Percentiles rank a stretch among this genome's conserved stretches.
These are phyloP conservation scores for Carex littledalei DNA, from an alignment of 176 grass and related monocot genomes.

Conservation along the genomic window DNA sequence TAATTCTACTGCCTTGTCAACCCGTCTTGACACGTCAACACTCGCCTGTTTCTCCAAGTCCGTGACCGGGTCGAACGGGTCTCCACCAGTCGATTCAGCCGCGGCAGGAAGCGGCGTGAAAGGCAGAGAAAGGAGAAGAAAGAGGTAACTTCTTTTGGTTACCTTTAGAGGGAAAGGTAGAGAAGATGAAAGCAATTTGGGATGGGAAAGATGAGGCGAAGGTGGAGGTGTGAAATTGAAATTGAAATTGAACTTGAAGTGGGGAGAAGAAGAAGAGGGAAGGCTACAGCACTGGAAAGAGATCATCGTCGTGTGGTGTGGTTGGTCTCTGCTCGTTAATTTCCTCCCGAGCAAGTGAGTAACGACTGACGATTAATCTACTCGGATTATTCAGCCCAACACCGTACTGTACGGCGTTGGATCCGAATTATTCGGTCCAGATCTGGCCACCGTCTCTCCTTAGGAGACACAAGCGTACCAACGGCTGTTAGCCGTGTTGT, in stretches of 20 bases:
- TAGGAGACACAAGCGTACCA: too few relatives aligned
- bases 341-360: not conserved
- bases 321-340: not conserved
- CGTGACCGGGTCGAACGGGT: constrained; percentile 49
- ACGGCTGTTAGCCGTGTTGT: not conserved
- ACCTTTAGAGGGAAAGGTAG: not conserved
- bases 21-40: constrained; percentile 40
- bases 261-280: not conserved
- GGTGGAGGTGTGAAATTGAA: constrained; percentile 8
- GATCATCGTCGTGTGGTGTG: constrained; percentile 24
- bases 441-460: not conserved
- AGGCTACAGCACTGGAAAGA: constrained; percentile 8
- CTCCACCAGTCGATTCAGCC: not conserved
- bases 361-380: not conserved
- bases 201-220: not conserved
- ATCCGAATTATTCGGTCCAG: not conserved
- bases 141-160: constrained; percentile 34
- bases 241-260: not conserved
- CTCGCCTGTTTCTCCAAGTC: constrained; percentile 44
- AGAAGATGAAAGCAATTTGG: not conserved
- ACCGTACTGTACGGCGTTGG: not conserved
- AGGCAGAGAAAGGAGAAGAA: constrained; percentile 23
- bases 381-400: not conserved
- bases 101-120: constrained; percentile 30
- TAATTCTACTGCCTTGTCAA: constrained; percentile 51